Base-by-base conservation (phyloP, 1,284 basidiomycete genomes). In the Apiotrichum gracile region DNA sequence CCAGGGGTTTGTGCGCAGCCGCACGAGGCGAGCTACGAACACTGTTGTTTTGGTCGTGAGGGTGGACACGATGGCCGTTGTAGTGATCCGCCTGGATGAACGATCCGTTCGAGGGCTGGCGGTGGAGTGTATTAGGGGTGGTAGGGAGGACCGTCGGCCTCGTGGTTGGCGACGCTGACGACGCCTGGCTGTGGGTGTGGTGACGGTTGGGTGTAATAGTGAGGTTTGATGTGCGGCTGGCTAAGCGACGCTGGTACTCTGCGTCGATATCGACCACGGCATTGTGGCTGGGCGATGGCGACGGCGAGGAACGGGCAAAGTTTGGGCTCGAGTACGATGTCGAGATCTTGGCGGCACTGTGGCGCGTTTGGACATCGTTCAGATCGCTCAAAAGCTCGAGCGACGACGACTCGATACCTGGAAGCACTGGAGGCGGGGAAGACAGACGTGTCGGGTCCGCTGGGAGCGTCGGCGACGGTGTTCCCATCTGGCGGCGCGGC, bases 241-340 rank as follows among this genome's bases (percentile, higher is more conserved):
- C 47, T 8, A 45, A 35, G 6, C 52, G 52, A 35, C 43, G 52
- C 34, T 42, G 47, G 35, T 49, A 49, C 7, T 43, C 41, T 35
- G 47, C 42, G 21, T 54, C 52, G 8, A 49, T 24, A 25, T 54
- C 52, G 29, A 41, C 22, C 9, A 25, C 17, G 21, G 27, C 17
- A 1, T 17, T 12, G 37, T 9, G 19, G 19, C n/a, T 17, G 37
- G 37, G 37, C n/a, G 37, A 9, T 10, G 37, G 37, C 5, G 37
- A 19, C 16, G 34, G 29, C 8, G 8, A 31, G 29, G 29, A 7
- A 14, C 29, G 29, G 13, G 29, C n/a, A n/a, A n/a, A n/a, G n/a
- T n/a, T n/a, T n/a, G n/a, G n/a, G n/a, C n/a, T n/a, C n/a, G n/a
- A n/a, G n/a, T n/a, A n/a, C n/a, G n/a, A n/a, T n/a, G n/a, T n/a